phyloP scores from a whole-genome alignment of 305 asterid genomes.

The Rubia occidens region DNA sequence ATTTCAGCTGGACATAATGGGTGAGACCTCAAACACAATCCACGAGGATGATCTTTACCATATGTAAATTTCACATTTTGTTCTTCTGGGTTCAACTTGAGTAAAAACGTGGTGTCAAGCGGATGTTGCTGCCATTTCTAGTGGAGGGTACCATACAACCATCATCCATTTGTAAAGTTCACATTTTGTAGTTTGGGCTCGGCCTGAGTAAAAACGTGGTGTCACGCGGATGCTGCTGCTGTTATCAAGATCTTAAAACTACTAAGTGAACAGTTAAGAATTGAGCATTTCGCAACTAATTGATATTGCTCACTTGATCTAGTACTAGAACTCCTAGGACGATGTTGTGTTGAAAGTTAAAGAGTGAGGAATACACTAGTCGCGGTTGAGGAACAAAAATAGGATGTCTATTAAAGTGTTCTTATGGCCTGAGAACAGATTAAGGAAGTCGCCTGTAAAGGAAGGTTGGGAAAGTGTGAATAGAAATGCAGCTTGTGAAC shows the following conservation, averaged over 20 bases:
- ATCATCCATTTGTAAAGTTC: slow-evolving; percentile 7
- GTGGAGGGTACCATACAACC: background rate
- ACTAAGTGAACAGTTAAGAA: background rate
- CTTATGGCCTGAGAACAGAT: background rate
- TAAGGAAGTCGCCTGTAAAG: background rate
- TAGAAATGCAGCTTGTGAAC: too few species aligned
- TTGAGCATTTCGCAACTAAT: too few species aligned
- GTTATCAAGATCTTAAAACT: background rate
- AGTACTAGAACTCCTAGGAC: too few species aligned
- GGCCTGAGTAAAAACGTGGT: background rate
- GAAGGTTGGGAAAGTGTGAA: background rate
- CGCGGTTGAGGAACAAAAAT: too few species aligned
- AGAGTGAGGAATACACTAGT: background rate
- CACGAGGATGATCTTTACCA: background rate
- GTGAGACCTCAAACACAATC: background rate
- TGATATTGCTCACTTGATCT: too few species aligned
- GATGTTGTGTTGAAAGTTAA: background rate
- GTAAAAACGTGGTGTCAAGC: slow-evolving; percentile 2
- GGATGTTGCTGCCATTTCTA: background rate
- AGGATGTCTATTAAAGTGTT: too few species aligned
- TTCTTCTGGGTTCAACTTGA: background rate
- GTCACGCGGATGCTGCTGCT: slow-evolving; percentile 7
- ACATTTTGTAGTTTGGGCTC: background rate
- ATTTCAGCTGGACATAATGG: background rate
- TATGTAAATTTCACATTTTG: slow-evolving; percentile 6